A percentile compares a stretch with the other conserved stretches of the same genome.
These are phyloP conservation scores for Limnanthes douglasii DNA, from an alignment of 345 rosid species.

Conservation along the genomic window DNA sequence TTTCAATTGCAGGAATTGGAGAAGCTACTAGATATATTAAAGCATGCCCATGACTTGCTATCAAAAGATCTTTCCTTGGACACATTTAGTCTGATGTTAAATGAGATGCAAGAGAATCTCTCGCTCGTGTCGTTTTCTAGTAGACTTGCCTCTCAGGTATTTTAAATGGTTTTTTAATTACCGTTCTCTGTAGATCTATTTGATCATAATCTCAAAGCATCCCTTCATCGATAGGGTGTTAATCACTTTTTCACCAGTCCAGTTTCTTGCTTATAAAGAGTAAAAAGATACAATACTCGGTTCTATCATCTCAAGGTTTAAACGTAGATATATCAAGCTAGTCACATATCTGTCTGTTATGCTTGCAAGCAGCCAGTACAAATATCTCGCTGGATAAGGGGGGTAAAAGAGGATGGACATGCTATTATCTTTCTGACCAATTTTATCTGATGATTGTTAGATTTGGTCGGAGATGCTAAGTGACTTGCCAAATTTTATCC, in stretches of 20 bases:
- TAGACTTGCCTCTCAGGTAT: slow-evolving; percentile 97
- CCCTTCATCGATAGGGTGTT: no score
- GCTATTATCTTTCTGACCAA: slow-evolving; percentile 1
- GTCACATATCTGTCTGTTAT: no score
- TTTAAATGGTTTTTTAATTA: background rate
- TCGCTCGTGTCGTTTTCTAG: slow-evolving; percentile 95
- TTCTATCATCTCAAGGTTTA: no score
- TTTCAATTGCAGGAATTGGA: slow-evolving; percentile 68
- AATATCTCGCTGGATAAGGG: no score
- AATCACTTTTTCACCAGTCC: no score
- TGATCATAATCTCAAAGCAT: no score
- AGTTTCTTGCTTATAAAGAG: no score
- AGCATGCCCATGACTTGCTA: slow-evolving; percentile 69
- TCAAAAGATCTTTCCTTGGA: slow-evolving; percentile 74
- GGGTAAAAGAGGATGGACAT: no score
- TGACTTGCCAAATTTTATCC: slow-evolving; percentile 95
- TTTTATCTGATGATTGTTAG: slow-evolving; percentile 22
- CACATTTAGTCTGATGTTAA: slow-evolving; percentile 69
- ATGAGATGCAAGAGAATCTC: slow-evolving; percentile 92
- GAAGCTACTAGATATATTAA: slow-evolving; percentile 59
- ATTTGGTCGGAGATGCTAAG: slow-evolving; percentile 99
- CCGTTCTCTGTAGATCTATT: background rate
- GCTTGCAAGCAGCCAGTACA: no score
- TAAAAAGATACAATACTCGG: no score
- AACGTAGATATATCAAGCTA: no score